phyloP scores from a whole-genome alignment of 805 yeast species.

The Ogataea allantospora region DNA sequence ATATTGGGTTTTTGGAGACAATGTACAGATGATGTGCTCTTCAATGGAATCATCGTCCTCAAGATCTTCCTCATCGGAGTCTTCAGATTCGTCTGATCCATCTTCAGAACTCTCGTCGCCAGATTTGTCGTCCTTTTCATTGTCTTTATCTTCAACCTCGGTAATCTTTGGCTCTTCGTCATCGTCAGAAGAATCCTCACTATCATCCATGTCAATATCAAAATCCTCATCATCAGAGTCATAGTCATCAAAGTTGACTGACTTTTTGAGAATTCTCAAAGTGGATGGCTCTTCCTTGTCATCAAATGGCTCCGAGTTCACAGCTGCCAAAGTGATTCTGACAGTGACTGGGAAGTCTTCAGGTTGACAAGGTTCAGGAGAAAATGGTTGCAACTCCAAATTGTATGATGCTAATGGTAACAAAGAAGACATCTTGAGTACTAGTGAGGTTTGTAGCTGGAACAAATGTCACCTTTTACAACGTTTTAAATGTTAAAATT shows the following conservation, averaged over 20 bases:
- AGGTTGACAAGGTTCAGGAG: slow-evolving; percentile 83
- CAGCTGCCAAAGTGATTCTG: slow-evolving; percentile 90
- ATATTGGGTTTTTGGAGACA: slow-evolving; percentile 77
- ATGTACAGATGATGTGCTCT: slow-evolving; percentile 83
- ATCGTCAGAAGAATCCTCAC: slow-evolving; percentile 38
- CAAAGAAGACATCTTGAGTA: slow-evolving; percentile 56
- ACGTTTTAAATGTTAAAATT: slow-evolving; percentile 3
- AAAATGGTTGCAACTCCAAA: slow-evolving; percentile 81
- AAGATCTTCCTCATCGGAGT: slow-evolving; percentile 53
- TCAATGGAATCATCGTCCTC: slow-evolving; percentile 74
- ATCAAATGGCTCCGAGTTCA: slow-evolving; percentile 86
- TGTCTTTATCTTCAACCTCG: slow-evolving; percentile 16
- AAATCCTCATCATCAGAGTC: slow-evolving; percentile 42
- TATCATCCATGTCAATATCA: slow-evolving; percentile 23
- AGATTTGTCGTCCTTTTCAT: slow-evolving; percentile 16
- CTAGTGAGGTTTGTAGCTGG: not conserved
- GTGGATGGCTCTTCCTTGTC: slow-evolving; percentile 83
- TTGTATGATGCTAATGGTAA: slow-evolving; percentile 86
- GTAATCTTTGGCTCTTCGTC: slow-evolving; percentile 36
- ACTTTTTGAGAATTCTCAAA: slow-evolving; percentile 80
- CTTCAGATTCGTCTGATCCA: slow-evolving; percentile 35
- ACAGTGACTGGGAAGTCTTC: slow-evolving; percentile 86
- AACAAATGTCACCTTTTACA: not conserved
- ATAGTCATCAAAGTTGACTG: slow-evolving; percentile 40
- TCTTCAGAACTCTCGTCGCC: slow-evolving; percentile 30